These are phyloP conservation scores for Claviceps maximensis DNA, from an alignment of 2,329 filamentous ascomycete genomes.

Conservation along the genomic window DNA sequence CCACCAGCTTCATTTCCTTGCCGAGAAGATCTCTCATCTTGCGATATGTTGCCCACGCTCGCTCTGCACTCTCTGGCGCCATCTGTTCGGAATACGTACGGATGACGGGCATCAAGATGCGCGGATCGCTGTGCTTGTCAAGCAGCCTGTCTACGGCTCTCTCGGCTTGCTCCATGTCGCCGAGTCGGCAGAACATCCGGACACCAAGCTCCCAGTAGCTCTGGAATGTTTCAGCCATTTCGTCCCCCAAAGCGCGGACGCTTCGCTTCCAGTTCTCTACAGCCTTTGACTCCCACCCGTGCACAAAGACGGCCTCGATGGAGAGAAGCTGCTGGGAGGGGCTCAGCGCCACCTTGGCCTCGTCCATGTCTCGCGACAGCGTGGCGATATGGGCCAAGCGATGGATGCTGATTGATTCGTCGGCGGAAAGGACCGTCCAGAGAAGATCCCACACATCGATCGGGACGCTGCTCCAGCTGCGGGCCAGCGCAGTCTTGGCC, in stretches of 20 bases:
- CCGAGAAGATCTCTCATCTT: conserved; percentile 49
- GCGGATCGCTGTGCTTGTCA: conserved; percentile 33
- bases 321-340: conserved; percentile 49
- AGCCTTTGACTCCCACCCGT: conserved; percentile 46
- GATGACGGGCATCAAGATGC: conserved; percentile 56
- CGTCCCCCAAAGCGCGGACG: conserved; percentile 36
- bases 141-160: conserved; percentile 42
- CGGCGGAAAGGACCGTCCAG: conserved; percentile 48
- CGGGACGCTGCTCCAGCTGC: conserved; percentile 42
- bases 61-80: conserved; percentile 30
- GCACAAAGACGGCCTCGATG: conserved; percentile 54
- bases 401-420: conserved; percentile 35
- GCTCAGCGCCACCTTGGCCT: conserved; percentile 40
- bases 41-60: conserved; percentile 56
- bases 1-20: conserved; percentile 49
- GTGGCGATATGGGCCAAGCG: conserved; percentile 47
- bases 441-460: conserved; percentile 48
- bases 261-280: conserved; percentile 50
- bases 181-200: conserved; percentile 46
- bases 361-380: conserved; percentile 53
- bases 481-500: conserved; percentile 29
- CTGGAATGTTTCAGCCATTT: conserved; percentile 29
- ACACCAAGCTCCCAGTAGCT: conserved; percentile 53
- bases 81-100: conserved; percentile 45
- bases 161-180: conserved; percentile 46